Evolutionary conservation across 202 grass and related monocot species (phyloP).

Genomic region (Eragrostis tef): DNA sequence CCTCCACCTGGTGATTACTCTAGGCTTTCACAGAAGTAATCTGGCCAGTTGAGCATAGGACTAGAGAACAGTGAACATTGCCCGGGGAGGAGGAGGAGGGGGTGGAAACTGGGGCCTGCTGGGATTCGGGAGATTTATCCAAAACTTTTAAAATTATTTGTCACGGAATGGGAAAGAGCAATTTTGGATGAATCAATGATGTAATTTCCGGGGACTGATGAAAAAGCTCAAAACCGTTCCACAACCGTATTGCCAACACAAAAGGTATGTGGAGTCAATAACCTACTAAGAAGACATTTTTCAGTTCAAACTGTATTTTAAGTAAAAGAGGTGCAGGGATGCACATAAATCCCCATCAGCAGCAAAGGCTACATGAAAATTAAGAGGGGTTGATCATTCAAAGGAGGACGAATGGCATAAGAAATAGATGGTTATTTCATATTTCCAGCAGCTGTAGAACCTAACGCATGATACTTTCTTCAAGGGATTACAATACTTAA

Average conservation of each 20-base stretch:
- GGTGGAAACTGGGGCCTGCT: not conserved
- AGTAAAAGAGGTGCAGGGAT: not conserved
- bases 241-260: not conserved
- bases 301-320: not conserved
- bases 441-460: not conserved
- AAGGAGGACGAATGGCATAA: not conserved
- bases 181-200: not conserved
- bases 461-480: not conserved
- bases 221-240: slow-evolving; percentile 7
- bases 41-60: not conserved
- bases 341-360: not conserved
- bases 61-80: slow-evolving; percentile 11
- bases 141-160: not conserved
- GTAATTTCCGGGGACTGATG: not conserved
- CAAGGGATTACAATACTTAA: not conserved
- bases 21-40: not conserved
- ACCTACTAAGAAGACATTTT: not conserved
- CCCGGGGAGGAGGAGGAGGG: too few relatives aligned
- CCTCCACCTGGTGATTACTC: too few relatives aligned
- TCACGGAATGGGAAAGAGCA: not conserved
- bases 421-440: not conserved
- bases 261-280: not conserved
- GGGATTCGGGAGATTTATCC: not conserved
- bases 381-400: not conserved
- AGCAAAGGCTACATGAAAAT: slow-evolving; percentile 9